Conservation (phyloP, 2,329 filamentous ascomycete genomes). For the Coniochaeta prunicola region DNA sequence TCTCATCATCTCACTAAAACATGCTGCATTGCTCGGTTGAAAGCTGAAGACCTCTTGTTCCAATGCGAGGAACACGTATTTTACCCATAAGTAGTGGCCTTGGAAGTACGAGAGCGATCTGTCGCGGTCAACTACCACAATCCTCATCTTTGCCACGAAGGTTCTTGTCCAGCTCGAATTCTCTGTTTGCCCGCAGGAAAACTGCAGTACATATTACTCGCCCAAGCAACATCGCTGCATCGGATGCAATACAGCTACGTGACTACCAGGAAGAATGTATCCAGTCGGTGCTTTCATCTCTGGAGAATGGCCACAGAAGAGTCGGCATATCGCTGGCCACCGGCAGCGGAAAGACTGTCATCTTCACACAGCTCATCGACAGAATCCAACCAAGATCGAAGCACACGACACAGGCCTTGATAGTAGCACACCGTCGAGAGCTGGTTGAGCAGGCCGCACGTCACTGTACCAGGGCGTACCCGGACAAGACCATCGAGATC, state of each 20-base stretch:
- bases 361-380: conserved; percentile 92
- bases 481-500: conserved; percentile 72
- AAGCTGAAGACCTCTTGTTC: no score
- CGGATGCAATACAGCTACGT: conserved; percentile 51
- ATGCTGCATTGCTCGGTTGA: no score
- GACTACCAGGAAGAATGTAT: conserved; percentile 92
- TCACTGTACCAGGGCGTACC: conserved; percentile 78
- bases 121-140: conserved; percentile 4
- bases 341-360: conserved; percentile 86
- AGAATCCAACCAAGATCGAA: conserved; percentile 53
- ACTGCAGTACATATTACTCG: not conserved
- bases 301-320: conserved; percentile 66
- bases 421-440: conserved; percentile 86
- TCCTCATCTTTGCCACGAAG: not conserved
- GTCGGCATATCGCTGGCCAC: conserved; percentile 82
- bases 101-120: not conserved
- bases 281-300: conserved; percentile 63
- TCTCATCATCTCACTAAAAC: not conserved
- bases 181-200: not conserved
- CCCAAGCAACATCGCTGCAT: not conserved
- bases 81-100: not conserved
- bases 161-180: conserved; percentile 4
- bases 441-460: conserved; percentile 88
- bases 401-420: conserved; percentile 69
- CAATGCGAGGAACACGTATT: not conserved